Base-by-base conservation (phyloP, 2,329 filamentous ascomycete genomes). In the Colletotrichum coccodes region DNA sequence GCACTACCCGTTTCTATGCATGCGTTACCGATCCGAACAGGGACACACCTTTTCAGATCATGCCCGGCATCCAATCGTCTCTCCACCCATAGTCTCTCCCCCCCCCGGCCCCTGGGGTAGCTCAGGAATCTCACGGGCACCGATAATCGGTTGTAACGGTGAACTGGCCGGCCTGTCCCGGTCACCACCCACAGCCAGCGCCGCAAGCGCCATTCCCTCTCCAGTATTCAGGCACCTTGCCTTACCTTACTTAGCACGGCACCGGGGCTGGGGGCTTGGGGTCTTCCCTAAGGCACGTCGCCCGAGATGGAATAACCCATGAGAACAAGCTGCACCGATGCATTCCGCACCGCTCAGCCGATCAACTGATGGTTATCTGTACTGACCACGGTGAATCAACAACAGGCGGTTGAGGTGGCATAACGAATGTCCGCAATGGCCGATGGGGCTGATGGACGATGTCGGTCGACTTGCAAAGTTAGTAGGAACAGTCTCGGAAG, bases 231-330 rank as follows among this genome's bases (percentile, higher is more conserved):
- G 63, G 32, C 44, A 30, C 34, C 34, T 57, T 36, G 42, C 44
- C 44, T 18, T 54, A 23, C 64, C 40, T 52, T 44, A 60, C 40
- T 52, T 44, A 60, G 59, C 52, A 38, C 23, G 53, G 53, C 38
- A 58, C 60, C 60, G 53, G 46, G 36, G 14, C 53, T 47, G 36
- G 60, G 52, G 46, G 6, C 30, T 58, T 59, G 23, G 44, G 26
- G 44, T 47, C 28, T 42, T 57, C 26, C 26, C 53, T 26, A 34
- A 53, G 40, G 52, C 60, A 58, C n/a, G 50, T 67, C 36, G 64
- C 64, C n/a, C 64, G 53, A 53, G 36, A 59, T 44, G 46, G 53
- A 59, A 58, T 36, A 14, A 21, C 26, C 40, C 26, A 42, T 16
- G 38, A 34, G 16, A 32, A 32, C 36, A 54, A 16, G 21, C 34